Evolutionary conservation across 805 yeast species (phyloP).

Genomic region (Starmerella apicola): DNA sequence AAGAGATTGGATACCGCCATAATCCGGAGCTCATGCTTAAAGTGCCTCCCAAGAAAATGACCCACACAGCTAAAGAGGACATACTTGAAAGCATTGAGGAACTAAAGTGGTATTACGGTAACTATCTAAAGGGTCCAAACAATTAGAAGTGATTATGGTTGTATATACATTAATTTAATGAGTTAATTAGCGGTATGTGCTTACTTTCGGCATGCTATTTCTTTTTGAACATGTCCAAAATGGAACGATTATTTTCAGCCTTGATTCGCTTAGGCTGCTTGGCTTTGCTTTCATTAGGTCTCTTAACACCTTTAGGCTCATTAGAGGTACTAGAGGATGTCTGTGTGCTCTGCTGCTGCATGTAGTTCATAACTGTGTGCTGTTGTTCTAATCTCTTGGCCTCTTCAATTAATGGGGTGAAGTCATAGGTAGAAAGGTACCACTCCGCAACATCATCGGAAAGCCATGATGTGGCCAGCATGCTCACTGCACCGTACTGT

Average conservation of each 20-base stretch:
- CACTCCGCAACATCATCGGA: slow-evolving; percentile 13
- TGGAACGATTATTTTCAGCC: slow-evolving; percentile 21
- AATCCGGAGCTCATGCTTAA: slow-evolving; percentile 47
- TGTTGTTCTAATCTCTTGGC: slow-evolving; percentile 6
- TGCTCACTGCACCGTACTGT: slow-evolving; percentile 17
- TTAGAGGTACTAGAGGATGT: background rate
- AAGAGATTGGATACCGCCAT: slow-evolving; percentile 70
- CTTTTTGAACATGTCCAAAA: slow-evolving; percentile 27
- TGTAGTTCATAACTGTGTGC: slow-evolving; percentile 5
- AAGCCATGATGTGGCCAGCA: slow-evolving; percentile 21
- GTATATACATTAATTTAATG: background rate
- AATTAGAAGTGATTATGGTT: background rate
- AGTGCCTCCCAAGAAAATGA: slow-evolving; percentile 51
- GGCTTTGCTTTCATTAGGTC: slow-evolving; percentile 3
- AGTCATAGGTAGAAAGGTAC: slow-evolving; percentile 19
- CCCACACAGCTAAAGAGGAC: slow-evolving; percentile 82
- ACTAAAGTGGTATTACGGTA: slow-evolving; percentile 58
- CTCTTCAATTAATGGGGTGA: slow-evolving; percentile 18
- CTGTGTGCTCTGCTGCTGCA: slow-evolving; percentile 11
- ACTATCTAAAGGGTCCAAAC: slow-evolving; percentile 33
- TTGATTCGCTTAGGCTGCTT: slow-evolving; percentile 16
- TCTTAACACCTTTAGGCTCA: slow-evolving; percentile 2
- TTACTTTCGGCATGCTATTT: slow-evolving; percentile 32
- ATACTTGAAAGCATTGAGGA: slow-evolving; percentile 81
- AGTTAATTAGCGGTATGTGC: background rate